These are phyloP conservation scores for Metschnikowia picachoensis DNA, from an alignment of 805 yeast genomes.

Conservation along the genomic window DNA sequence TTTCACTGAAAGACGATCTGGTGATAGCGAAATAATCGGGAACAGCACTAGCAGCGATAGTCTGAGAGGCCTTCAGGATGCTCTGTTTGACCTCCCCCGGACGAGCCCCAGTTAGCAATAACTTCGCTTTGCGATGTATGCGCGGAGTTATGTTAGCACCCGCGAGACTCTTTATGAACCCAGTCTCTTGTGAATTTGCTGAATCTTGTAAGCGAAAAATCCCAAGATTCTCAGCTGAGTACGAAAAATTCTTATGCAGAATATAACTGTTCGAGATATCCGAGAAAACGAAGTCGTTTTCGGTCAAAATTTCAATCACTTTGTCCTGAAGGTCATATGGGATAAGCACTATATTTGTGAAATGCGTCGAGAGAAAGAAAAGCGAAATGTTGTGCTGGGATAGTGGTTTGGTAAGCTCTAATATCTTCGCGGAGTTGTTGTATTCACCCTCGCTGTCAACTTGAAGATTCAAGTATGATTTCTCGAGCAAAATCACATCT, in stretches of 20 bases:
- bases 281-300: conserved; percentile 42
- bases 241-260: conserved; percentile 2
- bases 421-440: conserved; percentile 47
- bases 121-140: conserved; percentile 35
- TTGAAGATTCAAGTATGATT: conserved; percentile 49
- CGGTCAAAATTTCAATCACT: conserved; percentile 44
- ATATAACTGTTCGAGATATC: conserved; percentile 43
- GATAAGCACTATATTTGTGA: conserved; percentile 59
- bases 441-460: conserved; percentile 58
- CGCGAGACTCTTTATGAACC: conserved; percentile 8
- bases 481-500: conserved; percentile 39
- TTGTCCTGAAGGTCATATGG: conserved; percentile 43
- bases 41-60: conserved; percentile 27
- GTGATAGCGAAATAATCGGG: conserved; percentile 52
- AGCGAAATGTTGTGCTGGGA: conserved; percentile 53
- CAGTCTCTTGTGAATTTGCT: background rate
- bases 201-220: background rate
- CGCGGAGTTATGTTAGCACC: conserved; percentile 38
- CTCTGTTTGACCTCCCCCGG: conserved; percentile 42
- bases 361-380: conserved; percentile 60
- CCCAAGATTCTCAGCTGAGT: background rate
- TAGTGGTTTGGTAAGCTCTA: conserved; percentile 57
- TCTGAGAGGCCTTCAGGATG: conserved; percentile 41
- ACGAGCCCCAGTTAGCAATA: conserved; percentile 58
- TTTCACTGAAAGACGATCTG: conserved; percentile 47